These are phyloP conservation scores for Solanum chmielewskii DNA, from an alignment of 257 asterid genomes.

Conservation along the genomic window DNA sequence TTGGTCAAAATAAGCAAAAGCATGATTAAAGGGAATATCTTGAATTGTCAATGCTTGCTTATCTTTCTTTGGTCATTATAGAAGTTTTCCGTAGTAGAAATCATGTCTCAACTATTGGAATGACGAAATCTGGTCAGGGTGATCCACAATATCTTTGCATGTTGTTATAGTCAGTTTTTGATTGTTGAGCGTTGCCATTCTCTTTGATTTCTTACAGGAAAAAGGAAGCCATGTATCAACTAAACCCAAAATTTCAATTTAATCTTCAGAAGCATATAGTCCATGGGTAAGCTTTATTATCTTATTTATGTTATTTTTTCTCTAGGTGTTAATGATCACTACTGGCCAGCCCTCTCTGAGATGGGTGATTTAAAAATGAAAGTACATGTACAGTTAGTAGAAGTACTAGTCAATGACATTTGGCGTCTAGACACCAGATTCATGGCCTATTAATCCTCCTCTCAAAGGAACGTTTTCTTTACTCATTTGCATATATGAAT, in stretches of 20 bases:
- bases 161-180: not conserved
- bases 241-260: slow-evolving; percentile 64
- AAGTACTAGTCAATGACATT: not conserved
- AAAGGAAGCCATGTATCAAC: slow-evolving; percentile 57
- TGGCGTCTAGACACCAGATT: not conserved
- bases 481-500: not conserved
- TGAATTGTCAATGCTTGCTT: not conserved
- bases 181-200: slow-evolving; percentile 1
- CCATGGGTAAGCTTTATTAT: slow-evolving; percentile 51
- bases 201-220: slow-evolving; percentile 44
- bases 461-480: not conserved
- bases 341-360: not conserved
- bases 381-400: not conserved
- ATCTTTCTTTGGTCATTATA: not conserved
- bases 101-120: not conserved
- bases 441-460: not conserved
- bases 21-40: not conserved
- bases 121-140: not conserved
- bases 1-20: not conserved
- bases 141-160: not conserved
- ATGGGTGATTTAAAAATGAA: not conserved
- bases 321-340: not conserved
- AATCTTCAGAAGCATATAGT: slow-evolving; percentile 80
- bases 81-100: not conserved
- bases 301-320: not conserved